A percentile compares a stretch with the other conserved stretches of the same genome.
Conservation (phyloP, 1,139 yeast species). For the Protomyces inundatus region DNA sequence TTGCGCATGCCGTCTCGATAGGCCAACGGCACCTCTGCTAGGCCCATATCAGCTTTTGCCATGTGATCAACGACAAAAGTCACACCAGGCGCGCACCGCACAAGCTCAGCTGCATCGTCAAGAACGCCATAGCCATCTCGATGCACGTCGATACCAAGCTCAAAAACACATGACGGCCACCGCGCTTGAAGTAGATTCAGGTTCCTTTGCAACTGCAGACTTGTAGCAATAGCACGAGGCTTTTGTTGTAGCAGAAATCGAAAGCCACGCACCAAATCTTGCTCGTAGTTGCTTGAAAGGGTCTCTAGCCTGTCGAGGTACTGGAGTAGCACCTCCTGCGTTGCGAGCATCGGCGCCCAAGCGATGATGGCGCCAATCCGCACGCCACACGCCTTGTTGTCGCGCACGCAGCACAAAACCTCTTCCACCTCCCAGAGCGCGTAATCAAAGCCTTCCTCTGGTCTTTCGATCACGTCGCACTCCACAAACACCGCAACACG, state of each 20-base stretch:
- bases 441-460: not conserved
- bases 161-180: not conserved
- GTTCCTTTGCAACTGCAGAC: not conserved
- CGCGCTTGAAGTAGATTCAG: not conserved
- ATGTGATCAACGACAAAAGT: constrained; percentile 12
- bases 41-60: constrained; percentile 6
- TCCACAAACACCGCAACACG: constrained; percentile 3
- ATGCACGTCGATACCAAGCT: constrained; percentile 15
- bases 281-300: not conserved
- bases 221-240: not conserved
- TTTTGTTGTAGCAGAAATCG: constrained; percentile 14
- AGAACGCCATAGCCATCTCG: constrained; percentile 1
- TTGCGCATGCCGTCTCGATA: not conserved
- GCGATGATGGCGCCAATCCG: constrained; percentile 3
- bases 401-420: not conserved
- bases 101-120: constrained; percentile 1
- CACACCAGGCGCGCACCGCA: not conserved
- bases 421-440: constrained; percentile 2
- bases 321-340: not conserved
- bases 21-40: not conserved
- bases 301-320: not conserved
- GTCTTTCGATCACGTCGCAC: constrained; percentile 2
- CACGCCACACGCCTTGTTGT: not conserved
- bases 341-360: constrained; percentile 16
- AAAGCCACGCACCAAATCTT: not conserved